Conservation (phyloP, 495 filamentous ascomycete genomes). For the Aspergillus haitiensis region DNA sequence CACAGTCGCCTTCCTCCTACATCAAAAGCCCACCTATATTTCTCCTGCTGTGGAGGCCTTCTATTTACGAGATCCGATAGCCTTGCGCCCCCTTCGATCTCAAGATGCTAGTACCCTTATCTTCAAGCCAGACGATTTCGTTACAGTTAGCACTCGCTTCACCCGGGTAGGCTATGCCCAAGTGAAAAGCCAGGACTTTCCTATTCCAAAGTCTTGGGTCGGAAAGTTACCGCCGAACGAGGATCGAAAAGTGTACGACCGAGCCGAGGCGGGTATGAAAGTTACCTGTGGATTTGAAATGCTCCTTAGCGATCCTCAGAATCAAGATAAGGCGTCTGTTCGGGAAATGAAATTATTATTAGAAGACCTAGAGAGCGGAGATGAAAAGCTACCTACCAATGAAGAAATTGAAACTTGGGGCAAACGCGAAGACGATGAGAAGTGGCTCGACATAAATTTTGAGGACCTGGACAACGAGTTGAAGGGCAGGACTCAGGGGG, state of each 20-base stretch:
- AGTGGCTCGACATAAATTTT: conserved; percentile 93
- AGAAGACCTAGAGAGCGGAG: conserved; percentile 66
- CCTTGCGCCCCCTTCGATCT: conserved; percentile 65
- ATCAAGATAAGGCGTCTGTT: conserved; percentile 62
- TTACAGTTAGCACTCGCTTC: conserved; percentile 74
- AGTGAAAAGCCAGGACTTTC: conserved; percentile 84
- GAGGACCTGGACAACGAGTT: conserved; percentile 84
- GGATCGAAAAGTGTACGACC: conserved; percentile 39
- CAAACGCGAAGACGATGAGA: conserved; percentile 70
- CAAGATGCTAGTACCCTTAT: conserved; percentile 43
- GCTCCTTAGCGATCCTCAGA: conserved; percentile 64
- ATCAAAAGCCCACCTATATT: conserved; percentile 68
- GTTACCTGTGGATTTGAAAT: conserved; percentile 89
- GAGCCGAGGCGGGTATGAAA: conserved; percentile 84
- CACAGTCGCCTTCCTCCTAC: conserved; percentile 77
- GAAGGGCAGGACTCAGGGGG: conserved; percentile 48
- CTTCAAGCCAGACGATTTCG: conserved; percentile 77
- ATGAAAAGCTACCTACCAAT: conserved; percentile 65
- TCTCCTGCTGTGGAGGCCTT: conserved; percentile 87
- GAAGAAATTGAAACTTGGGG: conserved; percentile 72
- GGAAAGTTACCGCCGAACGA: conserved; percentile 38
- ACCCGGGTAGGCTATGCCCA: conserved; percentile 91
- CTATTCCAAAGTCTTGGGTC: conserved; percentile 62
- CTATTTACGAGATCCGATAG: conserved; percentile 84
- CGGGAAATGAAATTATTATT: conserved; percentile 73